Evolutionary conservation across 1,284 basidiomycete genomes (phyloP).

Genomic region (Bondarzewia mesenterica): DNA sequence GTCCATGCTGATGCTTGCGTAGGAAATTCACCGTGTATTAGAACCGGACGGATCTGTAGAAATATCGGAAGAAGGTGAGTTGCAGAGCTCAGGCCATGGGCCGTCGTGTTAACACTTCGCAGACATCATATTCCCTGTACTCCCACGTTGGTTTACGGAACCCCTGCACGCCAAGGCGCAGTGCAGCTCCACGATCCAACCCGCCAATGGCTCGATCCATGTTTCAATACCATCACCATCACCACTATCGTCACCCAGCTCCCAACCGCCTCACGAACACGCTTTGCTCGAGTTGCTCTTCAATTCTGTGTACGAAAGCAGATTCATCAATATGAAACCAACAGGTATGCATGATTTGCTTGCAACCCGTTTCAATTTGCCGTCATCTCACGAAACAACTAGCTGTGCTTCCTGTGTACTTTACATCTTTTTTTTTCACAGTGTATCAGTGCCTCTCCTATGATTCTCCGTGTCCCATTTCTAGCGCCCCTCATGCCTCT

Average conservation of each 20-base stretch:
- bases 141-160: constrained; percentile 59
- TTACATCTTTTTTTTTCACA: constrained; percentile 66
- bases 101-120: neutral
- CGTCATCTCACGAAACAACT: constrained; percentile 17
- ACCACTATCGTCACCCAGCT: constrained; percentile 21
- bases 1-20: neutral
- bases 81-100: neutral
- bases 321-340: constrained; percentile 60
- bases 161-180: constrained; percentile 41
- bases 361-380: neutral
- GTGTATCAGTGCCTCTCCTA: constrained; percentile 49
- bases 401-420: constrained; percentile 61
- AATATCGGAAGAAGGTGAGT: constrained; percentile 58
- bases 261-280: constrained; percentile 43
- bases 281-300: constrained; percentile 57
- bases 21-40: constrained; percentile 67
- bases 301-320: constrained; percentile 51
- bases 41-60: constrained; percentile 63
- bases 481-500: constrained; percentile 50
- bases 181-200: constrained; percentile 40
- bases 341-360: constrained; percentile 34
- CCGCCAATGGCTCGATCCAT: constrained; percentile 4
- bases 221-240: constrained; percentile 6
- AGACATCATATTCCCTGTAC: constrained; percentile 57
- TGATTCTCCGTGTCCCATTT: constrained; percentile 61